Evolutionary conservation across 1,139 yeast genomes (phyloP), one percentile per base, ranked within the genome.

Genomic region (Eremothecium cymbalariae): DNA sequence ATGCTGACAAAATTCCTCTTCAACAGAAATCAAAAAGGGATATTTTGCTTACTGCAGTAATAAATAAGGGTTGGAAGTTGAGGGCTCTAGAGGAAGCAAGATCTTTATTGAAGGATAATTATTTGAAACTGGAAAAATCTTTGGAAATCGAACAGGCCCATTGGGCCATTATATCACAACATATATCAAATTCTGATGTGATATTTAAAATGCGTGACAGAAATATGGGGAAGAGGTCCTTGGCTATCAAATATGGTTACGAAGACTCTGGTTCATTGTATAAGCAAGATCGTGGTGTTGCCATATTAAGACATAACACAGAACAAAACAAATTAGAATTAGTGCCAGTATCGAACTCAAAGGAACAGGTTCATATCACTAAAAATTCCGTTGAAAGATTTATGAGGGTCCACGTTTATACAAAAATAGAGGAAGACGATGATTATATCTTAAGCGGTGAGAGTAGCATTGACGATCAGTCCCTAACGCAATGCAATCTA

Each of bases 181-280:
- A 56, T 32, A 68, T 72, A 18, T 68, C 72, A 37, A 67, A 67
- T 9, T 74, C 80, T 32, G 96, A 86, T 50, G 79, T 81, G 1
- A 61, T 88, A 12, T 79, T 79, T 51, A 82, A 82, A 49, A 67
- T 79, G 24, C 68, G 77, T 38, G 80, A 74, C 37, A 66, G 65
- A 15, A 55, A 56, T 8, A 55, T 77, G 54, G 46, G 65, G 29
- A 74, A 74, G 25, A 60, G 68, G 30, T 48, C 43, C 33, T 64
- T 88, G 28, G 94, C 88, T 2, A 80, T 88, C 23, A 84, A 83
- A 50, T 88, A 82, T 53, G 97, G 97, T 0, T 90, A 74, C 58
- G 90, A 82, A 7, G 96, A 86, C 55, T 77, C 94, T 0, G 98
- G 97, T 0, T 83, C 95, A 1, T 72, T 68, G 22, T 83, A 73